These are phyloP conservation scores for Salix viminalis DNA, from an alignment of 345 rosid species.

Conservation along the genomic window DNA sequence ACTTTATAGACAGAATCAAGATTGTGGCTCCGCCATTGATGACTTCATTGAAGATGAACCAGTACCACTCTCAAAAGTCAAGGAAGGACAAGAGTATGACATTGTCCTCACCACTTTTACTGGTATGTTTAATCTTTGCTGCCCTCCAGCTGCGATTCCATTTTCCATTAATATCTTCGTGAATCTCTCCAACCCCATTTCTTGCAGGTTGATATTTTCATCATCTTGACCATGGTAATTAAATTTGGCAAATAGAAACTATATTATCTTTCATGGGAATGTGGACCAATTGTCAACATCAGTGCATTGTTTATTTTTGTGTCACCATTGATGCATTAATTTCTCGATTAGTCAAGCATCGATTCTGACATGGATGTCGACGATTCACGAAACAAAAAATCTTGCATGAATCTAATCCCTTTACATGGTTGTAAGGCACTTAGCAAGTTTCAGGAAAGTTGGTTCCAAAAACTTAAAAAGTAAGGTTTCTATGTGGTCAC, in stretches of 20 bases:
- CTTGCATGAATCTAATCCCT: neutral
- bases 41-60: conserved; percentile 77
- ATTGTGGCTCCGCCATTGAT: conserved; percentile 25
- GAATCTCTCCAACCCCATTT: neutral
- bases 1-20: conserved; percentile 45
- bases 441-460: neutral
- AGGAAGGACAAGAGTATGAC: conserved; percentile 75
- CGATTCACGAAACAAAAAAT: neutral
- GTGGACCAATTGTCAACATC: neutral
- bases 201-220: neutral
- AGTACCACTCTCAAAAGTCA: conserved; percentile 68
- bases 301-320: neutral
- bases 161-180: neutral
- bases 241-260: neutral
- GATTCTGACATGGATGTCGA: conserved; percentile 6
- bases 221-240: neutral
- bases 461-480: neutral
- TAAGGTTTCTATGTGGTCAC: conserved; percentile 9
- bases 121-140: conserved; percentile 34
- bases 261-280: neutral
- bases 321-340: neutral
- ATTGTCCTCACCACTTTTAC: conserved; percentile 92
- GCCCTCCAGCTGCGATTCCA: neutral
- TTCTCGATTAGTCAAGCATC: neutral
- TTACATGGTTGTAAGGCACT: neutral